Evolutionary conservation across 2,329 filamentous ascomycete genomes (phyloP).

Genomic region (Acarospora socialis): DNA sequence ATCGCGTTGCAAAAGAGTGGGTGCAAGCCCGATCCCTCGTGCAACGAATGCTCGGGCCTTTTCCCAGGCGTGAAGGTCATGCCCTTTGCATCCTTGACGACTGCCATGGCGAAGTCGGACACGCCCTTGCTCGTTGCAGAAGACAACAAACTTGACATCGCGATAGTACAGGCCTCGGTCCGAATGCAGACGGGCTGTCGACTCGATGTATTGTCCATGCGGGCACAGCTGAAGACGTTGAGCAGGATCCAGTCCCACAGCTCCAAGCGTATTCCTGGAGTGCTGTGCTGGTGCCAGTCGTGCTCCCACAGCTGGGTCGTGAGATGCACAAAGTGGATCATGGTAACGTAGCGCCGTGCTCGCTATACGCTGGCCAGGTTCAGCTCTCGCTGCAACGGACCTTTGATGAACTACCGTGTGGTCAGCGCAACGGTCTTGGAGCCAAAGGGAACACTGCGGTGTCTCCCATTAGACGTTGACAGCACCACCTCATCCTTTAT

Average conservation of each 20-base stretch:
- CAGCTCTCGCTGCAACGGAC: background rate
- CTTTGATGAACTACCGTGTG: background rate
- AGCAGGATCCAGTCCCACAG: constrained; percentile 4
- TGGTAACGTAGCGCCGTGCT: background rate
- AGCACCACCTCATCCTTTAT: no score
- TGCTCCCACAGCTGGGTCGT: constrained; percentile 4
- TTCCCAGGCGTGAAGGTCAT: background rate
- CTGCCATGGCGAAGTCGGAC: constrained; percentile 1
- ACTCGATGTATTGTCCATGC: background rate
- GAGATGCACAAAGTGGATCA: constrained; percentile 1
- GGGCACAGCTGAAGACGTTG: background rate
- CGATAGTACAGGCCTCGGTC: constrained; percentile 1
- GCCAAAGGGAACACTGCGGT: background rate
- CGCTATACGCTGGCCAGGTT: background rate
- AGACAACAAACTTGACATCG: constrained; percentile 2
- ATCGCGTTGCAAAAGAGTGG: constrained; percentile 6
- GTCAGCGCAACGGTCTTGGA: background rate
- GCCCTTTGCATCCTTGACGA: background rate
- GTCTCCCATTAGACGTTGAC: background rate
- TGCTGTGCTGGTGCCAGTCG: constrained; percentile 4
- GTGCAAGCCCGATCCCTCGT: constrained; percentile 1
- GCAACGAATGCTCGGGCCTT: background rate
- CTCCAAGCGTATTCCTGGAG: constrained; percentile 2
- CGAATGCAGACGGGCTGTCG: background rate
- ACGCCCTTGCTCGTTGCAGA: background rate